Evolutionary conservation across 306 rosid species (phyloP).

Genomic region (Gillenia trifoliata): DNA sequence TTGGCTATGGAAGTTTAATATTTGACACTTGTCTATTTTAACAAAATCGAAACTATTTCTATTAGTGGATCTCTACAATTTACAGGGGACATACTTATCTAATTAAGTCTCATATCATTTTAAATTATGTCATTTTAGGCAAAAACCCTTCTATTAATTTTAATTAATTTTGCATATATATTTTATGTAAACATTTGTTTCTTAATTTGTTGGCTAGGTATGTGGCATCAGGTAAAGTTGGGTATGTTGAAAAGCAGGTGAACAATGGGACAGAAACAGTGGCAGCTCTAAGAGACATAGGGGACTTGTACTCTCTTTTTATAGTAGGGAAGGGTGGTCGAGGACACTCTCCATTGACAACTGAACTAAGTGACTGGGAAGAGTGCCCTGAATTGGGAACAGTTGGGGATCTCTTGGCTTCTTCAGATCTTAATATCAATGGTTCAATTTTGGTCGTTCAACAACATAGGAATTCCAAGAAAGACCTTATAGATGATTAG

Average conservation of each 20-base stretch:
- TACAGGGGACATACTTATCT: too few species aligned
- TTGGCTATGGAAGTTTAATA: not conserved
- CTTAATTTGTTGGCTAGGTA: conserved; percentile 23
- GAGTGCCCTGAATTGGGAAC: conserved; percentile 95
- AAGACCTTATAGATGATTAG: conserved; percentile 35
- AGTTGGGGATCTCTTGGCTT: conserved; percentile 91
- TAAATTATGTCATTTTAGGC: too few species aligned
- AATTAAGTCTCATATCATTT: too few species aligned
- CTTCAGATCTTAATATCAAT: conserved; percentile 70
- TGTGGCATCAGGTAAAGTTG: conserved; percentile 74
- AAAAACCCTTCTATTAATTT: too few species aligned
- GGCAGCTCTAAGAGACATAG: conserved; percentile 52
- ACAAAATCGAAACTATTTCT: too few species aligned
- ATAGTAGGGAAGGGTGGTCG: conserved; percentile 86
- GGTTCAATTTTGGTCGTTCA: conserved; percentile 80
- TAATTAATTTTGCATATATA: too few species aligned
- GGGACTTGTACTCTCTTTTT: conserved; percentile 73
- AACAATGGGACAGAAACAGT: conserved; percentile 59
- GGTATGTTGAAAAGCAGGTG: conserved; percentile 75
- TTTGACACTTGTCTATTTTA: too few species aligned
- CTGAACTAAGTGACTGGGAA: conserved; percentile 92
- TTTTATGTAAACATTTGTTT: not conserved
- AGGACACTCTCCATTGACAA: conserved; percentile 69
- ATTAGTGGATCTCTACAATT: too few species aligned
- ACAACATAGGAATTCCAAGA: conserved; percentile 69